Evolutionary conservation across 2,329 filamentous ascomycete genomes (phyloP).

Genomic region (Fonsecaea nubica): DNA sequence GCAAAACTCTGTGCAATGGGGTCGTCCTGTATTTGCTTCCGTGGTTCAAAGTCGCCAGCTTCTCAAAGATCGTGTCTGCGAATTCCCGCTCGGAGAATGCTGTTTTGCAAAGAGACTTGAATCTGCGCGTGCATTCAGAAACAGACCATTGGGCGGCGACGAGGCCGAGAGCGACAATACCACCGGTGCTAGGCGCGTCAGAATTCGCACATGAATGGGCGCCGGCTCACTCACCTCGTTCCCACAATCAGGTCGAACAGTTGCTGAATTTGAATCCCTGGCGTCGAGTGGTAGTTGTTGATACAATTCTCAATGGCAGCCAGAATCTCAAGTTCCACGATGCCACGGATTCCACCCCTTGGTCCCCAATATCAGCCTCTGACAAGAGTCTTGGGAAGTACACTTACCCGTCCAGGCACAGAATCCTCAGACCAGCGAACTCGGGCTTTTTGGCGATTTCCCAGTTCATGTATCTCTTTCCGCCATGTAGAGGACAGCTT

Average conservation of each 20-base stretch:
- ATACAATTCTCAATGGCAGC: neutral
- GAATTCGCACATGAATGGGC: neutral
- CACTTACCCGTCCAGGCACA: slow-evolving; percentile 7
- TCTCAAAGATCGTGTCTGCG: slow-evolving; percentile 1
- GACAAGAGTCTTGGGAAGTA: neutral
- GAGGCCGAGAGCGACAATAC: neutral
- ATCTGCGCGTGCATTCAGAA: neutral
- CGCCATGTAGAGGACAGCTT: neutral
- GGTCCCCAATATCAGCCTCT: neutral
- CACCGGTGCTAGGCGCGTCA: neutral
- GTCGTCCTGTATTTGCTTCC: neutral
- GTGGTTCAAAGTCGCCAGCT: slow-evolving; percentile 1
- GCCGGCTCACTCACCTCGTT: neutral
- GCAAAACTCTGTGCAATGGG: neutral
- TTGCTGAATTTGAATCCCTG: neutral
- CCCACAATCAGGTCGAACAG: slow-evolving; percentile 4
- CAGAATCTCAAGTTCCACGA: neutral
- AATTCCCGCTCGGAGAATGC: slow-evolving; percentile 3
- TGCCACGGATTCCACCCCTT: neutral
- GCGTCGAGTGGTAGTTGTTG: neutral
- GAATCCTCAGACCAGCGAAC: neutral
- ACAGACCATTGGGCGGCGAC: neutral
- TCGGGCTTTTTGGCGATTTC: neutral
- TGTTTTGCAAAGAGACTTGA: neutral
- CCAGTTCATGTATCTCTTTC: slow-evolving; percentile 1